Evolutionary conservation across 306 rosid genomes (phyloP).

Genomic region (Vicia villosa): DNA sequence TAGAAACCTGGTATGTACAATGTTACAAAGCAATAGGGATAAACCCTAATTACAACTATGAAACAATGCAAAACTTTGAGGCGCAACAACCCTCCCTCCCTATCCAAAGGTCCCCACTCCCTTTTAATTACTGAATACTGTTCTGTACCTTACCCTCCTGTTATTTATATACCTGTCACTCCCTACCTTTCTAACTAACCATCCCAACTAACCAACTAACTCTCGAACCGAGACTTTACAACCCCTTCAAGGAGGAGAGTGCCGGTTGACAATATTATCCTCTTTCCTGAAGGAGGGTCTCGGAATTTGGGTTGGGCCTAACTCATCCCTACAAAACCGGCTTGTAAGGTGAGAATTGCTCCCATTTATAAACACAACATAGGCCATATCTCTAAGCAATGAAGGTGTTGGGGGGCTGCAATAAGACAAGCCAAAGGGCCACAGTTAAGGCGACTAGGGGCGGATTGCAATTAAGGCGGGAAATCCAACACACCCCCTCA

Average conservation of each 20-base stretch:
- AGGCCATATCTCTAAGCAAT: no score
- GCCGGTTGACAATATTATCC: background rate
- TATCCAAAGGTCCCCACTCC: background rate
- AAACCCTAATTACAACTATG: background rate
- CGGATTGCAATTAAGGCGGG: no score
- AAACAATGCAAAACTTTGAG: background rate
- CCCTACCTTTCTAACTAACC: background rate
- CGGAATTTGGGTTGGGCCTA: no score
- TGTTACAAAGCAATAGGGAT: background rate
- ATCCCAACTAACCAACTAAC: background rate
- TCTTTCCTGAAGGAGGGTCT: background rate
- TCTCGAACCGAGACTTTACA: background rate
- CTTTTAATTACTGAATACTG: slow-evolving; percentile 4
- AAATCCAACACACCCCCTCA: no score
- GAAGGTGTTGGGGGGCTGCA: no score
- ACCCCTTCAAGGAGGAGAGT: slow-evolving; percentile 4
- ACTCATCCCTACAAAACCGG: no score
- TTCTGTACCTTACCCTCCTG: background rate
- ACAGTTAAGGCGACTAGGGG: no score
- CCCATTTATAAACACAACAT: no score
- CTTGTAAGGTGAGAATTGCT: no score
- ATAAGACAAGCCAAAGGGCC: no score
- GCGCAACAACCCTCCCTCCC: slow-evolving; percentile 8
- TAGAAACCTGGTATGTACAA: background rate
- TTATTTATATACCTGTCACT: background rate